Percentiles rank a stretch among this genome's conserved stretches.
Evolutionary conservation across 257 asterid genomes (phyloP).

Genomic region (Solanum rostratum): DNA sequence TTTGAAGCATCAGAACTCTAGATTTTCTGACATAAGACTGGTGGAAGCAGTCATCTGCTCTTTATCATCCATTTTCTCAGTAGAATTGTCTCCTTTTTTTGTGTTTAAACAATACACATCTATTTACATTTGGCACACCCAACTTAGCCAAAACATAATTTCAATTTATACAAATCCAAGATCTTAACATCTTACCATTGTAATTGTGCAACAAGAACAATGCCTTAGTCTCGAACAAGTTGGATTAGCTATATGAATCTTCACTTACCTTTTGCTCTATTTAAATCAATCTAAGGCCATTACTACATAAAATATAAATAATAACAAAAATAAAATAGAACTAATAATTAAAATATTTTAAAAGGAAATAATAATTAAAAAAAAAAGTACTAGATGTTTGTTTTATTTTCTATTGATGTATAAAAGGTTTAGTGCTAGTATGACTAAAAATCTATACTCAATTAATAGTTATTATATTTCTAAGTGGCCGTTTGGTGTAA

Average conservation of each 20-base stretch:
- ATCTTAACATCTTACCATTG: background rate
- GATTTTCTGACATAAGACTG: background rate
- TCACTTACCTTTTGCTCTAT: background rate
- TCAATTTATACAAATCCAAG: background rate
- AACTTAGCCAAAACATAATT: background rate
- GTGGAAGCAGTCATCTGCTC: background rate
- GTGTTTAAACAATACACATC: background rate
- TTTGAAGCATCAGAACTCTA: background rate
- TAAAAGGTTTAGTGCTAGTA: background rate
- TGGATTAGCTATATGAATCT: background rate
- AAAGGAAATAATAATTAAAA: background rate
- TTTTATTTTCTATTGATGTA: background rate
- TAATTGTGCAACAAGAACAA: background rate
- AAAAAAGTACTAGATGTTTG: background rate
- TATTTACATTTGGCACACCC: background rate
- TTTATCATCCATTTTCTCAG: background rate
- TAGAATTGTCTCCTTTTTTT: background rate
- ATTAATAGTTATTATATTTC: background rate
- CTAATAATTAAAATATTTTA: background rate
- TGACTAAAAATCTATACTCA: background rate
- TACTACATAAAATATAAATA: background rate
- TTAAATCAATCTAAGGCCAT: background rate
- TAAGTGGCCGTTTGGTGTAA: background rate
- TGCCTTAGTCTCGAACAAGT: background rate
- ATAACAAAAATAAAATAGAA: background rate